These are phyloP conservation scores for Fusarium euwallaceae DNA, from an alignment of 2,329 filamentous ascomycete species.

Conservation along the genomic window DNA sequence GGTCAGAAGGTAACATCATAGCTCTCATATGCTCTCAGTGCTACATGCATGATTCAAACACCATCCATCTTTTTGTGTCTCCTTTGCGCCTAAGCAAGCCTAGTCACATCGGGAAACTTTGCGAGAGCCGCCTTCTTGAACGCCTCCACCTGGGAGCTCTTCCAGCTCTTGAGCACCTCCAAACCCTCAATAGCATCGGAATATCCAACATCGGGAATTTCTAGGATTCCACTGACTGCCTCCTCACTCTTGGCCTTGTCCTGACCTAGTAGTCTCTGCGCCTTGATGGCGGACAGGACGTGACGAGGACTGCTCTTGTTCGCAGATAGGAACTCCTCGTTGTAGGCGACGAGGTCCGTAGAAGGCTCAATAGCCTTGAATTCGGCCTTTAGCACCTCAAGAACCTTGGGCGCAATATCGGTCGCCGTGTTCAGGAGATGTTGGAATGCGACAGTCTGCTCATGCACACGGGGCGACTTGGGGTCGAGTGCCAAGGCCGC, in stretches of 20 bases:
- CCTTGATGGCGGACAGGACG: conserved; percentile 73
- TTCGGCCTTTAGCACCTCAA: conserved; percentile 76
- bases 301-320: conserved; percentile 74
- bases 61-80: conserved; percentile 9
- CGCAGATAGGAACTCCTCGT: conserved; percentile 73
- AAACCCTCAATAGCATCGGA: conserved; percentile 67
- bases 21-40: conserved; percentile 1
- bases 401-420: conserved; percentile 72
- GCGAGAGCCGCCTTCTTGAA: conserved; percentile 63
- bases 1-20: conserved; percentile 5
- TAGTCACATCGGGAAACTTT: conserved; percentile 66
- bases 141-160: conserved; percentile 60
- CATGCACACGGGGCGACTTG: conserved; percentile 78
- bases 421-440: conserved; percentile 70
- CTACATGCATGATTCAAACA: conserved; percentile 11
- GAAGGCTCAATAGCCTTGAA: conserved; percentile 73
- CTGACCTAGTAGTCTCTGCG: conserved; percentile 70
- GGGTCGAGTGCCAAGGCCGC: conserved; percentile 78
- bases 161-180: conserved; percentile 62
- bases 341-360: conserved; percentile 72
- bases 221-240: conserved; percentile 71
- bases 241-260: conserved; percentile 70
- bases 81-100: conserved; percentile 53
- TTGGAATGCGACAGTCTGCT: conserved; percentile 79
- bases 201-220: conserved; percentile 63